Base-by-base conservation (phyloP, 1,284 basidiomycete genomes). In the Omphalotus olearius region DNA sequence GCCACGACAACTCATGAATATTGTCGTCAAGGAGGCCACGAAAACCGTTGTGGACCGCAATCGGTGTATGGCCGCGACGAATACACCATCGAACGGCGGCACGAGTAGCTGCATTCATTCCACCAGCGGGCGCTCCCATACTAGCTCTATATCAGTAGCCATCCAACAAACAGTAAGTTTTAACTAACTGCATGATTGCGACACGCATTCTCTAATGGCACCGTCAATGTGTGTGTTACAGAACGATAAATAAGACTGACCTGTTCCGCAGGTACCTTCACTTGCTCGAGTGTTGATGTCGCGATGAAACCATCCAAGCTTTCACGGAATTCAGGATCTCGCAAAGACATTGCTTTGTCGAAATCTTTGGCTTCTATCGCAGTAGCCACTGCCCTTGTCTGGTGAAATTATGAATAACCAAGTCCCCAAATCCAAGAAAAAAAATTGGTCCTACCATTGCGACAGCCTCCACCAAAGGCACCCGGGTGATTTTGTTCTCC, bases 91-190 rank as follows among this genome's bases (percentile, higher is more conserved):
- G 88, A 6, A 92, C 93, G 1, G 93, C 93, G 30, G 95, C 88
- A 42, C 96, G 87, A 0, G 94, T 98, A 0, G 96, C 96, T 1
- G 95, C 95, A 66, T 99, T 98, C 93, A 99, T 98, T 10, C 97
- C 96, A 52, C 96, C 95, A 3, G 96, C 95, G 2, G 97, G 96
- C 0, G 97, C 97, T 55, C 96, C 96, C 63, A 96, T 86, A 63
- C 91, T 95, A 51, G 47, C 45, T 51, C 42, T 46, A 16, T 20
- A 55, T 36, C 56, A 48, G 30, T 26, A 45, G 36, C 41, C 50
- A 17, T 11, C 28, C 51, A 48, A 25, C 13, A 9, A 10, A 33
- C 16, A 11, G 9, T 2, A 2, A 33, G 13, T 2, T 9, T 9
- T 20, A 23, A 71, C 89, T 72, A 70, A 93, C 92, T 98, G 93